A percentile compares a stretch with the other conserved stretches of the same genome.
Conservation (phyloP, 2,329 filamentous ascomycete species). For the Microsporum ferrugineum region DNA sequence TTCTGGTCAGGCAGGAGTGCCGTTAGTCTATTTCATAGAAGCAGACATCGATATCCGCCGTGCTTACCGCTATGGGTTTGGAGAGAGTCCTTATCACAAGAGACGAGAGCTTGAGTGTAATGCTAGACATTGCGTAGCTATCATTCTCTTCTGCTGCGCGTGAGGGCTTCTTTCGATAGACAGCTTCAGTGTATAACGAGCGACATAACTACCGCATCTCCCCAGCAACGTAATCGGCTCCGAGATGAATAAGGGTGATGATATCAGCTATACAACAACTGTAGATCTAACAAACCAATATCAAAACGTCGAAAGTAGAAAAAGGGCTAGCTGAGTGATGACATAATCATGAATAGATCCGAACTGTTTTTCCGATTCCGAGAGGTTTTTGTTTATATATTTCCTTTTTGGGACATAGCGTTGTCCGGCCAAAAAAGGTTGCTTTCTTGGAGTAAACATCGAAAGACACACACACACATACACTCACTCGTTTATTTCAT, state of each 20-base stretch:
- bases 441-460: neutral
- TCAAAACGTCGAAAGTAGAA: neutral
- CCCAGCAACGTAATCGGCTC: neutral
- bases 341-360: neutral
- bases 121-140: constrained; percentile 40
- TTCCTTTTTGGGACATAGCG: neutral
- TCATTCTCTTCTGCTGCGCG: neutral
- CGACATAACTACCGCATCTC: neutral
- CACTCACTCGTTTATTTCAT: neutral
- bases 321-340: neutral
- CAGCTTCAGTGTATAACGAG: neutral
- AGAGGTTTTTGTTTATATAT: neutral
- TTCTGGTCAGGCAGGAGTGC: constrained; percentile 37
- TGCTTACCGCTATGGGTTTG: constrained; percentile 54
- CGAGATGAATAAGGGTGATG: neutral
- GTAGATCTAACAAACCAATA: neutral
- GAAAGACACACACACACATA: neutral
- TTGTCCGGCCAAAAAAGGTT: neutral
- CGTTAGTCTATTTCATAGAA: neutral
- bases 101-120: constrained; percentile 56
- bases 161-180: neutral
- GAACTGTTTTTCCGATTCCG: neutral
- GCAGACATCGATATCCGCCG: neutral
- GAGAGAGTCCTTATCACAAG: constrained; percentile 54
- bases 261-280: neutral